Percentiles rank a stretch among this genome's conserved stretches.
Conservation (phyloP, 352 stramenopile species). For the Phytophthora capsici region DNA sequence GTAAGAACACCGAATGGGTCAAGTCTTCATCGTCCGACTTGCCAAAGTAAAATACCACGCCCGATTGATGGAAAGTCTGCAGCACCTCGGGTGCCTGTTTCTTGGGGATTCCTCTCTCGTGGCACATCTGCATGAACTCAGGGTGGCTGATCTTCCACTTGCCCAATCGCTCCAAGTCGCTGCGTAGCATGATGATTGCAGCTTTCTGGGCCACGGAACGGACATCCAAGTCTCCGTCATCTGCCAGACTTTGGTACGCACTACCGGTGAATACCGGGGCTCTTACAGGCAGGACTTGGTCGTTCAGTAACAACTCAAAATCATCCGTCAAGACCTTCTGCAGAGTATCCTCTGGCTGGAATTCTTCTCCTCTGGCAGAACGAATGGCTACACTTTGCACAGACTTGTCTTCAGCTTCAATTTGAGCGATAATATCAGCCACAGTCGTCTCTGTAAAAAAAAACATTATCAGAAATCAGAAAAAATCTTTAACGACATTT, state of each 20-base stretch:
- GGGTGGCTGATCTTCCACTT: conserved; percentile 83
- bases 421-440: conserved; percentile 72
- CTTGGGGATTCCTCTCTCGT: conserved; percentile 80
- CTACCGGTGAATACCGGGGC: conserved; percentile 78
- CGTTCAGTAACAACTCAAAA: conserved; percentile 86
- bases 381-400: conserved; percentile 76
- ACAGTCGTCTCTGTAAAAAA: conserved; percentile 68
- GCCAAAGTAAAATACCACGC: conserved; percentile 83
- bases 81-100: conserved; percentile 83
- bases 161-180: conserved; percentile 68
- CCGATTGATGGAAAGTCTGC: conserved; percentile 76
- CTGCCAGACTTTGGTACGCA: conserved; percentile 73
- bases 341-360: conserved; percentile 68
- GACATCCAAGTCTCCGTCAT: conserved; percentile 83
- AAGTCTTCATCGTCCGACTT: conserved; percentile 78
- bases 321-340: conserved; percentile 78
- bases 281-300: conserved; percentile 72
- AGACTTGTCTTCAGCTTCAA: conserved; percentile 77
- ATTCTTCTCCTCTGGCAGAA: conserved; percentile 60
- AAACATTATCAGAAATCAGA: conserved; percentile 10
- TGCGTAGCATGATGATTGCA: conserved; percentile 78
- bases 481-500: background rate
- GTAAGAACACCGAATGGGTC: conserved; percentile 79
- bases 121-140: conserved; percentile 75
- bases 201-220: conserved; percentile 80